Percentiles rank a stretch among this genome's conserved stretches.
These are phyloP conservation scores for Venturia asperata DNA, from an alignment of 2,329 filamentous ascomycete genomes.

Conservation along the genomic window DNA sequence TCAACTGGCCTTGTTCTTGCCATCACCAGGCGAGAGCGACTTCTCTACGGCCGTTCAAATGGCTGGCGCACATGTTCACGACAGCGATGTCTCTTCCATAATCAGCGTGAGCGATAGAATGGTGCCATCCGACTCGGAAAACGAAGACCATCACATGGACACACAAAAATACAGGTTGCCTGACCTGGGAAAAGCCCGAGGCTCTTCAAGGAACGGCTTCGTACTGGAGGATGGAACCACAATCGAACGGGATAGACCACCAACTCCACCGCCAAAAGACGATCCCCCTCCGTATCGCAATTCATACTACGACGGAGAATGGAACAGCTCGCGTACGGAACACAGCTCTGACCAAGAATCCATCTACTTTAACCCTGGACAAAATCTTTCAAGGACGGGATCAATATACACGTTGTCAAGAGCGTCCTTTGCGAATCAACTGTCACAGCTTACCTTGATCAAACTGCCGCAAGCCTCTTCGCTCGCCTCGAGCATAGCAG, in stretches of 20 bases:
- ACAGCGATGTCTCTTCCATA: conserved; percentile 42
- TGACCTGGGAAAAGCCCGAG: conserved; percentile 45
- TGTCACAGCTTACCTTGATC: conserved; percentile 85
- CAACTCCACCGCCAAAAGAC: conserved; percentile 49
- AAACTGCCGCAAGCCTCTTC: conserved; percentile 79
- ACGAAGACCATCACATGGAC: conserved; percentile 54
- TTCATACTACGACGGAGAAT: conserved; percentile 16
- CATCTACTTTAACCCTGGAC: conserved; percentile 50
- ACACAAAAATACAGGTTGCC: conserved; percentile 68
- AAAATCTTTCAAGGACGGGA: conserved; percentile 58
- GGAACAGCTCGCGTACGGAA: background rate
- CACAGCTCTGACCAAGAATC: conserved; percentile 7
- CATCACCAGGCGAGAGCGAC: background rate
- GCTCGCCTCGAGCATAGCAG: conserved; percentile 73
- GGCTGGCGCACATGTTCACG: conserved; percentile 32
- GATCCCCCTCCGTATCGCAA: conserved; percentile 3
- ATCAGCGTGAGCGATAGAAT: conserved; percentile 50
- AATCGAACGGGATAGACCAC: conserved; percentile 25
- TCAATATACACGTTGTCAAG: conserved; percentile 93
- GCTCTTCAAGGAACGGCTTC: conserved; percentile 16
- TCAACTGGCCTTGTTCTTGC: conserved; percentile 5
- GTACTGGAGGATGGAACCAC: conserved; percentile 17
- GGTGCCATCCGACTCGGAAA: conserved; percentile 45
- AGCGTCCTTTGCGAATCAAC: conserved; percentile 85
- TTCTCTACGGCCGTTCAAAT: conserved; percentile 14